Conservation (phyloP, 306 rosid species). For the Herpetospermum pedunculosum region DNA sequence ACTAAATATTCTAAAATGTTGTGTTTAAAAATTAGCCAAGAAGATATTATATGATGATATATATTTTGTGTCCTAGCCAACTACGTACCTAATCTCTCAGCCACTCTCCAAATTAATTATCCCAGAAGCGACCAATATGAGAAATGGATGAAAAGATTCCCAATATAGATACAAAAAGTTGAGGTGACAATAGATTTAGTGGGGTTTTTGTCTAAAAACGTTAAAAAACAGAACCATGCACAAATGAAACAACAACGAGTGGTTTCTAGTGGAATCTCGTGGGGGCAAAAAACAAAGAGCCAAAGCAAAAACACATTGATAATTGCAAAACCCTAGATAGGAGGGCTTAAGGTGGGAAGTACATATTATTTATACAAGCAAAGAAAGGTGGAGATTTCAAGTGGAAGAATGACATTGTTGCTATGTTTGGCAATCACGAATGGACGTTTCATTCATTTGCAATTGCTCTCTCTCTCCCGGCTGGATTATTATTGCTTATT, state of each 20-base stretch:
- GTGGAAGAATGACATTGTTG: slow-evolving; percentile 29
- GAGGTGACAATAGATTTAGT: slow-evolving; percentile 6
- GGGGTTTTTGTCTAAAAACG: neutral
- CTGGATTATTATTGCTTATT: too few species aligned
- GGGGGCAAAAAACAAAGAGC: neutral
- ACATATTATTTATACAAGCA: slow-evolving; percentile 40
- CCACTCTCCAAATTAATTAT: too few species aligned
- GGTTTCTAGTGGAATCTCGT: neutral
- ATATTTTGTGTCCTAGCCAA: too few species aligned
- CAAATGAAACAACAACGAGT: neutral
- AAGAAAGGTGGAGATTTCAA: slow-evolving; percentile 42
- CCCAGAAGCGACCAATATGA: too few species aligned
- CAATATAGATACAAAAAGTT: neutral
- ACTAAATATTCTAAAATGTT: too few species aligned
- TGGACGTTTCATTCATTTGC: slow-evolving; percentile 23
- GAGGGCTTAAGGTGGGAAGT: neutral
- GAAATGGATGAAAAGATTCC: too few species aligned
- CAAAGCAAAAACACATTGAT: neutral
- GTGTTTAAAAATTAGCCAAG: too few species aligned
- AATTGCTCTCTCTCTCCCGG: neutral
- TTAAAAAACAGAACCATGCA: slow-evolving; percentile 8
- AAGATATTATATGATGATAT: too few species aligned
- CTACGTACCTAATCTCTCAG: too few species aligned
- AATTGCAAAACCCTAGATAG: neutral
- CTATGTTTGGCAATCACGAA: slow-evolving; percentile 40